These are phyloP conservation scores for Pistacia integerrima DNA, from an alignment of 345 rosid genomes.

Conservation along the genomic window DNA sequence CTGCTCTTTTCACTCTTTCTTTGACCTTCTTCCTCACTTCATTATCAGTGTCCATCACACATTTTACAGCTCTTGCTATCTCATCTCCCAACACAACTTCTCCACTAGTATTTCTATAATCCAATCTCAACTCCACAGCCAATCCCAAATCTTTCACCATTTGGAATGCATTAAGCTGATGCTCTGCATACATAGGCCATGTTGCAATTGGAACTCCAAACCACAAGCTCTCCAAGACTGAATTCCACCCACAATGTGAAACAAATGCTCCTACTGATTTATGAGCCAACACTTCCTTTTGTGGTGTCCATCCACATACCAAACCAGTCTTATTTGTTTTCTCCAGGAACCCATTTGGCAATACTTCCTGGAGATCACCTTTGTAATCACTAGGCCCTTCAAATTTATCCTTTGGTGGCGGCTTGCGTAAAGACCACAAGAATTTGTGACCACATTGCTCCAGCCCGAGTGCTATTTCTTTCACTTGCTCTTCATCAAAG, in stretches of 20 bases:
- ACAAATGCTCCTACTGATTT: conserved; percentile 20
- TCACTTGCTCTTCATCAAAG: not conserved
- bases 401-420: not conserved
- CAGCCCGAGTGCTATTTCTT: conserved; percentile 27
- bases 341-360: conserved; percentile 21
- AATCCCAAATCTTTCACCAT: conserved; percentile 30
- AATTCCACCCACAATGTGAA: conserved; percentile 50
- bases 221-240: conserved; percentile 38
- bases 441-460: conserved; percentile 28
- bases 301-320: conserved; percentile 34
- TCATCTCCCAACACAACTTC: conserved; percentile 17
- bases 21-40: conserved; percentile 19
- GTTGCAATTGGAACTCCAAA: conserved; percentile 28
- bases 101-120: not conserved
- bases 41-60: conserved; percentile 26
- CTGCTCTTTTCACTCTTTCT: conserved; percentile 22
- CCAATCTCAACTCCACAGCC: conserved; percentile 11
- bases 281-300: conserved; percentile 18
- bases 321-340: conserved; percentile 8
- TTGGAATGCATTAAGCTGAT: conserved; percentile 37
- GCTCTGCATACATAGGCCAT: conserved; percentile 36
- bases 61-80: conserved; percentile 27
- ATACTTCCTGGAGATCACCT: not conserved
- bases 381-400: not conserved
- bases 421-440: conserved; percentile 14